phyloP scores from a whole-genome alignment of 2,329 filamentous ascomycete species.

The Ophiostoma fasciatum region DNA sequence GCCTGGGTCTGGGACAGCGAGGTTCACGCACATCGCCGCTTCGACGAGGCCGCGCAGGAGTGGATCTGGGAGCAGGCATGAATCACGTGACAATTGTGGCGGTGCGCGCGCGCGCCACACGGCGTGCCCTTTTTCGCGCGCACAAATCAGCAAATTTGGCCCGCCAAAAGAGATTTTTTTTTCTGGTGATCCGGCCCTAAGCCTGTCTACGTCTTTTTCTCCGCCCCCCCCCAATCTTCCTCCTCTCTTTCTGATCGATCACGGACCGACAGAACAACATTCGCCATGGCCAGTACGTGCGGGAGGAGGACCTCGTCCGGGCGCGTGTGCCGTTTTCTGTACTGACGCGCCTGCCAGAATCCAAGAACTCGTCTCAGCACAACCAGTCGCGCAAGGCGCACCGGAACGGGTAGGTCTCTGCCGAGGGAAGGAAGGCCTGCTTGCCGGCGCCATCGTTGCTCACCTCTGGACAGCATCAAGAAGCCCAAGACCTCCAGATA shows the following conservation, averaged over 20 bases:
- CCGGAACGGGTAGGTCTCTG: conserved; percentile 95
- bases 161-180: conserved; percentile 11
- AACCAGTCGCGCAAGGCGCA: conserved; percentile 98
- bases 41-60: too few relatives aligned
- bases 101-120: too few relatives aligned
- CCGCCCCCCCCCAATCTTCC: too few relatives aligned
- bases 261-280: conserved; percentile 21
- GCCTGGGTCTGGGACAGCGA: too few relatives aligned
- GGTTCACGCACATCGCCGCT: too few relatives aligned
- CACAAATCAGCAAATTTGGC: conserved; percentile 11
- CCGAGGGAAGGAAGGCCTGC: too few relatives aligned
- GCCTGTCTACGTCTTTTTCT: too few relatives aligned
- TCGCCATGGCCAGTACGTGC: conserved; percentile 58
- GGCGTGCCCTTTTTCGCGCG: neutral
- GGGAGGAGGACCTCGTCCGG: neutral
- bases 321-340: conserved; percentile 9
- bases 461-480: conserved; percentile 64
- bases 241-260: conserved; percentile 11
- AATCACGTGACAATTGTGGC: too few relatives aligned
- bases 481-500: conserved; percentile 99
- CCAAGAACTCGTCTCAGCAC: conserved; percentile 99
- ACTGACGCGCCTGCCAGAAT: conserved; percentile 46
- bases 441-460: conserved; percentile 3
- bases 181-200: too few relatives aligned
- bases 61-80: too few relatives aligned